Percentiles rank a stretch among this genome's conserved stretches.
phyloP scores from a whole-genome alignment of 345 rosid genomes.

The Bretschneidera sinensis region DNA sequence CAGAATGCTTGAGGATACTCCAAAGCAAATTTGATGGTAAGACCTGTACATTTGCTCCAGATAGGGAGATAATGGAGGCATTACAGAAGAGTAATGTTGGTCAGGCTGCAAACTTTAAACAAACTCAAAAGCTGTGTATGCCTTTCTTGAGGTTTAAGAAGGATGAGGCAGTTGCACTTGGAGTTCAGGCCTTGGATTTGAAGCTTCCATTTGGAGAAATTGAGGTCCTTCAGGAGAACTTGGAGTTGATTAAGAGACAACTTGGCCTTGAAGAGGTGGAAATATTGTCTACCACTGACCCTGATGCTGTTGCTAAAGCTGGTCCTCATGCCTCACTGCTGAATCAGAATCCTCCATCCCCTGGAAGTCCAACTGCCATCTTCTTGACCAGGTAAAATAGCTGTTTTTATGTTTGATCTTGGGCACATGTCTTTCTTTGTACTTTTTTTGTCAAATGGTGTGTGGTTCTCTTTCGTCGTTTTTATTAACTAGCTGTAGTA shows the following conservation, averaged over 20 bases:
- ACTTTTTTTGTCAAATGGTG: too few species aligned
- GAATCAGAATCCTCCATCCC: conserved; percentile 69
- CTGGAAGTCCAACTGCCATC: conserved; percentile 81
- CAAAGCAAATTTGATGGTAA: conserved; percentile 48
- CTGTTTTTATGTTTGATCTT: too few species aligned
- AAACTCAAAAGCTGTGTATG: conserved; percentile 71
- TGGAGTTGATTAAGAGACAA: conserved; percentile 76
- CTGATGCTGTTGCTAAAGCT: conserved; percentile 42
- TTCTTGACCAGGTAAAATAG: conserved; percentile 52
- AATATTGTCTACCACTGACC: conserved; percentile 45
- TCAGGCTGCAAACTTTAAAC: conserved; percentile 54
- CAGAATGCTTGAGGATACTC: conserved; percentile 72
- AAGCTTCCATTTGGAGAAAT: conserved; percentile 83
- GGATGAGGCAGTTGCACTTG: conserved; percentile 65
- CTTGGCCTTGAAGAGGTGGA: conserved; percentile 64
- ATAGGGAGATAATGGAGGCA: conserved; percentile 57
- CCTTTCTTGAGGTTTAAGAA: conserved; percentile 90
- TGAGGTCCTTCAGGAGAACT: conserved; percentile 66
- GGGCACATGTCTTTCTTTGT: too few species aligned
- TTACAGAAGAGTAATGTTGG: conserved; percentile 49
- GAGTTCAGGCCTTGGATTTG: conserved; percentile 70
- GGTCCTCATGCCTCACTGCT: conserved; percentile 50
- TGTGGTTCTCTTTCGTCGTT: too few species aligned
- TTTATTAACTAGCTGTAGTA: too few species aligned
- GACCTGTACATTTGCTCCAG: conserved; percentile 49